Percentiles rank a stretch among this genome's conserved stretches.
Conservation (phyloP, 805 yeast species). For the Cyberlindnera americana region DNA sequence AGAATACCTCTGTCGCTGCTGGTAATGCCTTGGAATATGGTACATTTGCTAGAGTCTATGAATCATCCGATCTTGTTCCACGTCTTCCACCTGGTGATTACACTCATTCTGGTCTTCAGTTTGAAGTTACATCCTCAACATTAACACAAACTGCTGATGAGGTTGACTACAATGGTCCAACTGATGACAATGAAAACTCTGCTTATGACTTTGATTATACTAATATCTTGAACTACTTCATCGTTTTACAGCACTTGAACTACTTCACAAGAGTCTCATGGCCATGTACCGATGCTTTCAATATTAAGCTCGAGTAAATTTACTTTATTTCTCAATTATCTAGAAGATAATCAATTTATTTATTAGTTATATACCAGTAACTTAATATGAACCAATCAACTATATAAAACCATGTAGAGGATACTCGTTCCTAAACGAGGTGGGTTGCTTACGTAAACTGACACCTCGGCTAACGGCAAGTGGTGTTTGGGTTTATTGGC, state of each 20-base stretch:
- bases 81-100: slow-evolving; percentile 48
- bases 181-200: slow-evolving; percentile 13
- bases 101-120: slow-evolving; percentile 28
- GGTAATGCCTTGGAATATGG: slow-evolving; percentile 31
- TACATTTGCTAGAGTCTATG: slow-evolving; percentile 49
- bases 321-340: background rate
- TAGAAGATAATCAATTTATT: too few species aligned
- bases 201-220: slow-evolving; percentile 7
- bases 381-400: too few species aligned
- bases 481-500: background rate
- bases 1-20: slow-evolving; percentile 25
- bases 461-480: too few species aligned
- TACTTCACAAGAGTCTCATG: slow-evolving; percentile 21
- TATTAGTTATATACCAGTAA: too few species aligned
- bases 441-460: too few species aligned
- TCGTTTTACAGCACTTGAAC: slow-evolving; percentile 21
- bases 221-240: slow-evolving; percentile 14
- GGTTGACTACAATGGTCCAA: slow-evolving; percentile 18
- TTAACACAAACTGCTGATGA: slow-evolving; percentile 32
- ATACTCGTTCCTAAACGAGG: too few species aligned
- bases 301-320: background rate
- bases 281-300: slow-evolving; percentile 22
- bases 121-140: slow-evolving; percentile 31
- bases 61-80: slow-evolving; percentile 56
- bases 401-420: too few species aligned